These are phyloP conservation scores for Skeletonema grethae DNA, from an alignment of 108 stramenopile species.

Conservation along the genomic window DNA sequence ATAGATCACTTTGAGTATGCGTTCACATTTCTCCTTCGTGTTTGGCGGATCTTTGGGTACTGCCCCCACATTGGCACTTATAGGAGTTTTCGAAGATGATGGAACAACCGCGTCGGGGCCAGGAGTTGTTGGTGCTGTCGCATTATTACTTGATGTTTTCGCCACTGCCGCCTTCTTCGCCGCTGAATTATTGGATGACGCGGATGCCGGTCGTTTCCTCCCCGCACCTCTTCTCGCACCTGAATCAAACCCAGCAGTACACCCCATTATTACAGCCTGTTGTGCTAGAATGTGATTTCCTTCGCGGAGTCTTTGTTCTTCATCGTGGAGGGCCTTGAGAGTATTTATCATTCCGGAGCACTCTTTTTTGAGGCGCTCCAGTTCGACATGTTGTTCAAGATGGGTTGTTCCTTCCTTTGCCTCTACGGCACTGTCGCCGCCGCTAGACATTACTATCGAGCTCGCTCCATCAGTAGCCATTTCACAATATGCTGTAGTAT, in stretches of 20 bases:
- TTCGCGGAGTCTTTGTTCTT: constrained; percentile 28
- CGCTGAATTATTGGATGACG: background rate
- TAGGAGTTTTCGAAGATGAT: background rate
- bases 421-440: background rate
- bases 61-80: background rate
- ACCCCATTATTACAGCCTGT: constrained; percentile 24
- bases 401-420: background rate
- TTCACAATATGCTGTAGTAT: background rate
- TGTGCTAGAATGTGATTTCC: constrained; percentile 32
- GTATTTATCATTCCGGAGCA: constrained; percentile 27
- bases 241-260: constrained; percentile 23
- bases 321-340: constrained; percentile 23
- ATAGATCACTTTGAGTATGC: background rate
- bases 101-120: background rate
- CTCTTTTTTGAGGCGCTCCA: constrained; percentile 28
- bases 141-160: background rate
- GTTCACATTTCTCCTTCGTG: background rate
- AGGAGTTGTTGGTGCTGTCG: background rate
- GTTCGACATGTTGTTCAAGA: background rate
- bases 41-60: background rate
- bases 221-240: constrained; percentile 17
- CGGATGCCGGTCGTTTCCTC: constrained; percentile 1
- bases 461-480: background rate
- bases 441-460: background rate
- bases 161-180: background rate